Evolutionary conservation across 208 protist species (phyloP).

Genomic region (Trypanosoma brucei): DNA sequence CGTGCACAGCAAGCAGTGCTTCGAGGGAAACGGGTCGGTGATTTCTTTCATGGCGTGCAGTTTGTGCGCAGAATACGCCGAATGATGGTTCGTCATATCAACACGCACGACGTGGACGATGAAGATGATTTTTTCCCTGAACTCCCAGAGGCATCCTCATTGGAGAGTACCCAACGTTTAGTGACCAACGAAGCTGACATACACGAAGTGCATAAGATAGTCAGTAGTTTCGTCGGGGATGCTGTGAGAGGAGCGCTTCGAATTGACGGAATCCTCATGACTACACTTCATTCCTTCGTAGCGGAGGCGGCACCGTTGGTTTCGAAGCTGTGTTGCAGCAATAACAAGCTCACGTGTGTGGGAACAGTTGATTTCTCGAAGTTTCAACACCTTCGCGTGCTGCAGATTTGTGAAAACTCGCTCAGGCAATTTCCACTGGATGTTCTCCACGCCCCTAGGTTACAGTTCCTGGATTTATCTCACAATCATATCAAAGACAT

Average conservation of each 20-base stretch:
- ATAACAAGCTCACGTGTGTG: constrained; percentile 40
- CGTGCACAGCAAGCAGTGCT: constrained; percentile 38
- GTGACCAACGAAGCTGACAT: background rate
- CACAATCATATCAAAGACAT: constrained; percentile 61
- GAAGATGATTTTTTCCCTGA: background rate
- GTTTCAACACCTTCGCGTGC: constrained; percentile 47
- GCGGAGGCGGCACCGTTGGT: constrained; percentile 21
- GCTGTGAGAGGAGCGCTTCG: constrained; percentile 16
- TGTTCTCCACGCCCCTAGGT: constrained; percentile 44
- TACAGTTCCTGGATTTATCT: constrained; percentile 67
- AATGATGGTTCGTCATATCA: constrained; percentile 21
- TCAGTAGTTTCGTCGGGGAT: constrained; percentile 8
- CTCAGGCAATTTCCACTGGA: constrained; percentile 55
- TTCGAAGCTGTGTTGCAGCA: constrained; percentile 28
- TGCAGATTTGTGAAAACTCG: constrained; percentile 53
- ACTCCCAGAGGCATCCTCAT: background rate
- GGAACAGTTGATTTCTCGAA: constrained; percentile 24
- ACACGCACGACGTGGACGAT: background rate
- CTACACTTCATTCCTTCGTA: constrained; percentile 16
- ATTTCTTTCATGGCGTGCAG: constrained; percentile 59
- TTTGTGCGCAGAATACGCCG: constrained; percentile 41
- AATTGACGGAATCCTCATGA: constrained; percentile 18
- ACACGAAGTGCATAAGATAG: background rate
- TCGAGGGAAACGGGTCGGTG: constrained; percentile 49
- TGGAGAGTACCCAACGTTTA: background rate